Percentiles rank a stretch among this genome's conserved stretches.
These are phyloP conservation scores for Cryptococcus sp. DNA, from an alignment of 1,284 basidiomycete species.

Conservation along the genomic window DNA sequence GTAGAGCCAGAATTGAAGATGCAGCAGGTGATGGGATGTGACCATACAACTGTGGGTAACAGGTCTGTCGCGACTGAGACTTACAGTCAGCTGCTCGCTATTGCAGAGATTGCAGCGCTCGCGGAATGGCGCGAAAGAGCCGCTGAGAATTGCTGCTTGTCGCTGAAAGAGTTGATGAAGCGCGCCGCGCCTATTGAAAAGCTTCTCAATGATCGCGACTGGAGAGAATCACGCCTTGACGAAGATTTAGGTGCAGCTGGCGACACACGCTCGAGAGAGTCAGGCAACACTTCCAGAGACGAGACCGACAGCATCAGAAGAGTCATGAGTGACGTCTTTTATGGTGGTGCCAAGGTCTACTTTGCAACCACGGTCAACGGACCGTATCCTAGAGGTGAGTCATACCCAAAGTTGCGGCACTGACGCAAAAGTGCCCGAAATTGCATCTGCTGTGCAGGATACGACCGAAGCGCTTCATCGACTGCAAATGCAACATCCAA, in stretches of 20 bases:
- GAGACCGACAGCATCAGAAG: constrained; percentile 9
- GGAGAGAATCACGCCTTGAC: constrained; percentile 19
- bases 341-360: constrained; percentile 21
- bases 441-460: constrained; percentile 52
- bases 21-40: constrained; percentile 80
- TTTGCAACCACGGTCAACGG: constrained; percentile 29
- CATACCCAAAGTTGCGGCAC: background rate
- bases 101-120: constrained; percentile 70
- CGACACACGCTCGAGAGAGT: background rate
- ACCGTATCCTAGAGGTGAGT: constrained; percentile 26
- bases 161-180: constrained; percentile 60
- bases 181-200: constrained; percentile 61
- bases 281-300: background rate
- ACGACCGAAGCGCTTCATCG: constrained; percentile 52
- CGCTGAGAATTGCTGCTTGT: constrained; percentile 47
- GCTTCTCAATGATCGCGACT: constrained; percentile 30
- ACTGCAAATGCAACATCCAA: constrained; percentile 47
- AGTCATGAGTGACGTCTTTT: constrained; percentile 29
- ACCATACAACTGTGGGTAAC: constrained; percentile 56
- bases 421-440: constrained; percentile 19
- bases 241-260: background rate
- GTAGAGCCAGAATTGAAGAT: constrained; percentile 59
- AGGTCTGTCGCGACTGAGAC: background rate
- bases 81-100: constrained; percentile 64
- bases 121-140: constrained; percentile 63